Conservation (phyloP, 495 filamentous ascomycete species). For the Penicillium flavigenum region DNA sequence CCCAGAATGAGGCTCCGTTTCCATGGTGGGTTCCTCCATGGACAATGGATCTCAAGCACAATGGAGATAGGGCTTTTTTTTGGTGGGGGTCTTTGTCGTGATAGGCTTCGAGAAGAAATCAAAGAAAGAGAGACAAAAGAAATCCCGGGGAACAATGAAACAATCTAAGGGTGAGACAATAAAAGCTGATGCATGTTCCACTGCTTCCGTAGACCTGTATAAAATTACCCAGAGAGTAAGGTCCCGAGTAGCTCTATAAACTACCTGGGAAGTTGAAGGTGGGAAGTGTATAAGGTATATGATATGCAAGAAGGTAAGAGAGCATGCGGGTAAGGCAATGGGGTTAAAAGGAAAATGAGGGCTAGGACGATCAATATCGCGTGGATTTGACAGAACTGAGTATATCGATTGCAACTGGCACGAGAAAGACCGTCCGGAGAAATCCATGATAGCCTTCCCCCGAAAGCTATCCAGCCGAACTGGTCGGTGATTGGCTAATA, state of each 20-base stretch:
- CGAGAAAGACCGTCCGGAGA: slow-evolving; percentile 28
- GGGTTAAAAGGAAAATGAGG: slow-evolving; percentile 38
- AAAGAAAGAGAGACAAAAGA: slow-evolving; percentile 18
- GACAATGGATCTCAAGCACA: slow-evolving; percentile 6
- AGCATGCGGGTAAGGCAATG: slow-evolving; percentile 36
- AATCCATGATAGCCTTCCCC: slow-evolving; percentile 33
- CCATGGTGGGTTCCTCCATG: slow-evolving; percentile 38
- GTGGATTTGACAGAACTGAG: slow-evolving; percentile 26
- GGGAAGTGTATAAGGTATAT: slow-evolving; percentile 25
- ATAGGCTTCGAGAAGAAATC: slow-evolving; percentile 14
- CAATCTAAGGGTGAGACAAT: slow-evolving; percentile 35
- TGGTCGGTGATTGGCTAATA: slow-evolving; percentile 23
- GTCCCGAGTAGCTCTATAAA: slow-evolving; percentile 3
- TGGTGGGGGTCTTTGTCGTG: not conserved
- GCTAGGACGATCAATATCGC: slow-evolving; percentile 23
- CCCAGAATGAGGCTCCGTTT: slow-evolving; percentile 45
- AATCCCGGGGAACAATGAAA: slow-evolving; percentile 26
- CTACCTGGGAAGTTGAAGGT: slow-evolving; percentile 4
- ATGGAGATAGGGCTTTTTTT: not conserved
- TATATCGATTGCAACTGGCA: slow-evolving; percentile 37
- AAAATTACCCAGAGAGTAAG: slow-evolving; percentile 14
- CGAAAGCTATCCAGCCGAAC: slow-evolving; percentile 20
- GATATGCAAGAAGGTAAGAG: slow-evolving; percentile 24
- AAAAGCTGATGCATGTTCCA: slow-evolving; percentile 39
- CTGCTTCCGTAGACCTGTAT: slow-evolving; percentile 22